Conservation (phyloP, 495 filamentous ascomycete genomes). For the Penicillium cosmopolitanum region DNA sequence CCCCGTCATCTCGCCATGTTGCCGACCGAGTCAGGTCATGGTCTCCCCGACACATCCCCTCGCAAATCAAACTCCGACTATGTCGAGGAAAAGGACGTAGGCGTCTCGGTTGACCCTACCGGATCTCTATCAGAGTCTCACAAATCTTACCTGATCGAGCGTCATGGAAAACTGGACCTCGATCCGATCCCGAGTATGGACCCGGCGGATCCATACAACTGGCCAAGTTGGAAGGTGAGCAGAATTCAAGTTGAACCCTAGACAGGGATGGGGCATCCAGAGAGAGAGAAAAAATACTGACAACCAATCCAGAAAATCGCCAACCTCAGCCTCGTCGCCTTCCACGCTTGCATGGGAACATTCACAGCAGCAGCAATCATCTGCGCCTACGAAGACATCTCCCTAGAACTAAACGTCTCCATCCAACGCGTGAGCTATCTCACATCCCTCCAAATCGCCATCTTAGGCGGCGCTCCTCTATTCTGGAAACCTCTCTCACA, state of each 20-base stretch:
- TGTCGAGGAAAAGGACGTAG: slow-evolving; percentile 32
- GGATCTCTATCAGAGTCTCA: slow-evolving; percentile 38
- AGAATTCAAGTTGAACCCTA: background rate
- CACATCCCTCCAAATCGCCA: slow-evolving; percentile 55
- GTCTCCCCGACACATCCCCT: background rate
- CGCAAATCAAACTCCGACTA: slow-evolving; percentile 23
- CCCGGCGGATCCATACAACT: slow-evolving; percentile 58
- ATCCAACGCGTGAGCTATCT: slow-evolving; percentile 54
- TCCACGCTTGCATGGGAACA: slow-evolving; percentile 61
- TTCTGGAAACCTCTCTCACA: slow-evolving; percentile 60
- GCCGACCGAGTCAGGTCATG: slow-evolving; percentile 1
- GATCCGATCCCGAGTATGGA: slow-evolving; percentile 55
- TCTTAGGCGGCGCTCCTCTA: slow-evolving; percentile 55
- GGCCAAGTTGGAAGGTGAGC: slow-evolving; percentile 55
- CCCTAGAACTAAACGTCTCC: slow-evolving; percentile 45
- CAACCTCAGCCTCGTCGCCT: slow-evolving; percentile 57
- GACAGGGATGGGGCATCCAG: background rate
- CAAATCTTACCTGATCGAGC: slow-evolving; percentile 50
- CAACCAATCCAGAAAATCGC: slow-evolving; percentile 45
- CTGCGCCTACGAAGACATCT: slow-evolving; percentile 53
- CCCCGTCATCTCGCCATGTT: slow-evolving; percentile 12
- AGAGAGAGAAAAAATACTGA: background rate
- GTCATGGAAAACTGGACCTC: slow-evolving; percentile 57
- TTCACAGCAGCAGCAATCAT: slow-evolving; percentile 59
- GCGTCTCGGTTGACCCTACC: slow-evolving; percentile 13